Conservation (phyloP, 768 basidiomycete species). For the Kwoniella bestiolae region DNA sequence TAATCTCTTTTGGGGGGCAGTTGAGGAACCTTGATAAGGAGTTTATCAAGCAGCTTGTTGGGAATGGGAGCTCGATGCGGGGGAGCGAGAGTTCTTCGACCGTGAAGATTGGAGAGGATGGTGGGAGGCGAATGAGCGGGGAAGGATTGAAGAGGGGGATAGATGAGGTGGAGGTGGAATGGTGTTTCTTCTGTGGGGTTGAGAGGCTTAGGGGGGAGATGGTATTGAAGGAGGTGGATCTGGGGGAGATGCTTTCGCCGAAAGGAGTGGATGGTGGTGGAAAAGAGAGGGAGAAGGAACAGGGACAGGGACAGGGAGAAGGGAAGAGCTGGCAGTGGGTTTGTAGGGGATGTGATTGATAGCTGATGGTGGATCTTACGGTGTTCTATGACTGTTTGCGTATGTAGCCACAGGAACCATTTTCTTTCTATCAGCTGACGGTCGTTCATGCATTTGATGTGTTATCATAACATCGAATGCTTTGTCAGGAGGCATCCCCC, state of each 20-base stretch:
- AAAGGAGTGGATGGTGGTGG: neutral
- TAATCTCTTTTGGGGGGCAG: constrained; percentile 2
- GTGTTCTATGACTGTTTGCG: no score
- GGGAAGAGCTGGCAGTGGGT: constrained; percentile 19
- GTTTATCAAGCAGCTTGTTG: neutral
- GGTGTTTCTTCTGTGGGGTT: constrained; percentile 27
- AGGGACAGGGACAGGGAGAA: neutral
- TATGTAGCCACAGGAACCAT: no score
- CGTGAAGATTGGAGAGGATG: neutral
- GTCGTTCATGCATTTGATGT: no score
- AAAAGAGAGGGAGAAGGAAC: neutral
- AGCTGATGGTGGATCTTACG: neutral
- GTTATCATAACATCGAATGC: no score
- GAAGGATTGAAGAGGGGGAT: neutral
- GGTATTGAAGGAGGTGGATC: constrained; percentile 7
- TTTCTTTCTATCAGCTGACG: no score
- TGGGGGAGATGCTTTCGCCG: neutral
- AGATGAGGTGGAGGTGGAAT: constrained; percentile 26
- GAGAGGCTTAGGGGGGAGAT: neutral
- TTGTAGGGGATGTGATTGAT: constrained; percentile 3
- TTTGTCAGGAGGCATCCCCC: no score
- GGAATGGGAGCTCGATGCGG: neutral
- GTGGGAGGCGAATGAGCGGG: no score
- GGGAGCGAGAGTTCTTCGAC: neutral
- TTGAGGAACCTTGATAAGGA: neutral